Conservation (phyloP, 2,329 filamentous ascomycete genomes). For the Alternaria postmessia region DNA sequence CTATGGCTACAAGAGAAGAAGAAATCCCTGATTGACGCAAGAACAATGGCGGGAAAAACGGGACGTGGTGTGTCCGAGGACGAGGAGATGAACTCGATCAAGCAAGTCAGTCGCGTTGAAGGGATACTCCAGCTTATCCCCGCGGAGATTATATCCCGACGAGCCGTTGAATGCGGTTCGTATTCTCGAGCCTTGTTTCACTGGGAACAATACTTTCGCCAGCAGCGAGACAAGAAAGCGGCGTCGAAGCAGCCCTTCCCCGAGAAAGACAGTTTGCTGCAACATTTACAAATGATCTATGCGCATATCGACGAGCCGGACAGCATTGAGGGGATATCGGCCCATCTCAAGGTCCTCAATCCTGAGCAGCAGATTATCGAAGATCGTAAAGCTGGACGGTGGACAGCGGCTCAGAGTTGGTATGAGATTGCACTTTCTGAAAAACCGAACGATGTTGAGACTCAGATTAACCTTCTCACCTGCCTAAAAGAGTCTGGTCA, state of each 20-base stretch:
- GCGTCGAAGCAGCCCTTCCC: slow-evolving; percentile 60
- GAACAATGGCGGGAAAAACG: slow-evolving; percentile 54
- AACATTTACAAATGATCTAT: slow-evolving; percentile 90
- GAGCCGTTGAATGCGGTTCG: slow-evolving; percentile 92
- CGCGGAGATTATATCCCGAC: slow-evolving; percentile 76
- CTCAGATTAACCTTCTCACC: slow-evolving; percentile 82
- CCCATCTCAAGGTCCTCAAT: slow-evolving; percentile 84
- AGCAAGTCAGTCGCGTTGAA: slow-evolving; percentile 72
- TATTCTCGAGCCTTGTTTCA: slow-evolving; percentile 93
- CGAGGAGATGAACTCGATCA: slow-evolving; percentile 61
- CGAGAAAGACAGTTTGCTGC: slow-evolving; percentile 70
- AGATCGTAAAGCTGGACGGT: slow-evolving; percentile 90
- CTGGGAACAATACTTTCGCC: slow-evolving; percentile 87
- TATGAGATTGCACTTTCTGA: slow-evolving; percentile 90
- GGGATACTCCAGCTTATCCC: slow-evolving; percentile 74
- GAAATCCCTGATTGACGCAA: slow-evolving; percentile 54
- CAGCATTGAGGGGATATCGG: slow-evolving; percentile 91
- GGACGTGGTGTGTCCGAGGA: slow-evolving; percentile 56
- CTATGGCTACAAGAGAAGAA: slow-evolving; percentile 86
- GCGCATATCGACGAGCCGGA: slow-evolving; percentile 98
- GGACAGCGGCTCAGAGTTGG: slow-evolving; percentile 96
- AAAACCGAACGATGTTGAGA: slow-evolving; percentile 76
- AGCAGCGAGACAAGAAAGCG: slow-evolving; percentile 54
- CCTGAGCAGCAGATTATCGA: slow-evolving; percentile 93
- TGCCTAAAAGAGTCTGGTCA: slow-evolving; percentile 97